Conservation (phyloP, 2,329 filamentous ascomycete species). For the Alternaria gaisen region DNA sequence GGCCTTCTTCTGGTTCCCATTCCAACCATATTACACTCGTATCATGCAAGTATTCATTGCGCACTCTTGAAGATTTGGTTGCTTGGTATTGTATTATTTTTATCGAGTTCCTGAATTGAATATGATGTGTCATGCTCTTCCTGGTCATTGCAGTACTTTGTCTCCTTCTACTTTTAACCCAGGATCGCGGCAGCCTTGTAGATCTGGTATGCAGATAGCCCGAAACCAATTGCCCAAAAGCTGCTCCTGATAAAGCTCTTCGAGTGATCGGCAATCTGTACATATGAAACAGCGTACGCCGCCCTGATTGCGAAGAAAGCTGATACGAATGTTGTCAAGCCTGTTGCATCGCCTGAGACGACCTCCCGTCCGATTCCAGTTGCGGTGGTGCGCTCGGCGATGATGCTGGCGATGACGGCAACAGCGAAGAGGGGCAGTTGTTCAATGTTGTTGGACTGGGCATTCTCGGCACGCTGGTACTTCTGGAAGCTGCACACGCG, state of each 20-base stretch:
- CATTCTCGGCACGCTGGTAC: conserved; percentile 40
- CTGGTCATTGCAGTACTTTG: background rate
- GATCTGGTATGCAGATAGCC: conserved; percentile 29
- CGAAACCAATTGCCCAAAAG: conserved; percentile 23
- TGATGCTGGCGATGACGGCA: conserved; percentile 33
- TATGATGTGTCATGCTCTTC: background rate
- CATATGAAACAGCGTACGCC: conserved; percentile 31
- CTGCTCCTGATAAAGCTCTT: conserved; percentile 34
- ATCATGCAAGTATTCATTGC: background rate
- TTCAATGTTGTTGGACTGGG: conserved; percentile 36
- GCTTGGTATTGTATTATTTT: background rate
- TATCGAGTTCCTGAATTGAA: background rate
- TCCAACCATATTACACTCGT: background rate
- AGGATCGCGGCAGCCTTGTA: conserved; percentile 35
- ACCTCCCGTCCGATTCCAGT: conserved; percentile 21
- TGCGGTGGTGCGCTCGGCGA: conserved; percentile 34
- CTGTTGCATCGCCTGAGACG: conserved; percentile 26
- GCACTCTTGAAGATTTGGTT: too few relatives aligned
- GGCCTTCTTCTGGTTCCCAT: background rate
- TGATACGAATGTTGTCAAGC: conserved; percentile 29
- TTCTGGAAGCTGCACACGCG: conserved; percentile 26
- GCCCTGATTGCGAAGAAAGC: conserved; percentile 32
- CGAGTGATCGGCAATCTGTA: conserved; percentile 28
- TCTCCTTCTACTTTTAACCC: conserved; percentile 11
- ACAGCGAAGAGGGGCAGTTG: conserved; percentile 37